These are phyloP conservation scores for Mucor plumbeus DNA, from an alignment of 371 early-diverging fungal species.

Conservation along the genomic window DNA sequence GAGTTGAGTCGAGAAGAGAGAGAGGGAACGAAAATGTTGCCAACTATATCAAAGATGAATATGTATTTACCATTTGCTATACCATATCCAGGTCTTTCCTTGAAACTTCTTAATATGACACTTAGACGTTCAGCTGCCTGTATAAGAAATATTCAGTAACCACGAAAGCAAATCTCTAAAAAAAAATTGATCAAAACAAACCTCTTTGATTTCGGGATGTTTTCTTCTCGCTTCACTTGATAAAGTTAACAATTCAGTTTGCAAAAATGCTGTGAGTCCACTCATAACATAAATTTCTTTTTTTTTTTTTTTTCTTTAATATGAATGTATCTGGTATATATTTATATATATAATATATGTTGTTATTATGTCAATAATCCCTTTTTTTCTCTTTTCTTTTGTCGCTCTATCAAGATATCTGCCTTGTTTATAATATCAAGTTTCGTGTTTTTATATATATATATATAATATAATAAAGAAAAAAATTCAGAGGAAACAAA, in stretches of 20 bases:
- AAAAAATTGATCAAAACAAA: too few relatives aligned
- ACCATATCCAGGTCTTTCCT: conserved; percentile 61
- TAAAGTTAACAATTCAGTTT: conserved; percentile 85
- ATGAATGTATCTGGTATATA: neutral
- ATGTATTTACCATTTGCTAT: conserved; percentile 56
- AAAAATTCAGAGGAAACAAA: neutral
- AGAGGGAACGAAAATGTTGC: too few relatives aligned
- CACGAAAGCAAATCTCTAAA: neutral
- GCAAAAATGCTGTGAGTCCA: conserved; percentile 72
- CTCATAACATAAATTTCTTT: conserved; percentile 41
- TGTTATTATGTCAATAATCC: neutral
- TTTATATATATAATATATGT: neutral
- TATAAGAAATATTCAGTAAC: neutral
- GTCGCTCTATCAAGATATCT: too few relatives aligned
- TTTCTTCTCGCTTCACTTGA: conserved; percentile 91
- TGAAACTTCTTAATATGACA: conserved; percentile 63
- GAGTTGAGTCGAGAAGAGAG: too few relatives aligned
- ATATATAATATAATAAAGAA: neutral
- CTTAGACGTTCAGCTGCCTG: conserved; percentile 68
- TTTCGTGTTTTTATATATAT: neutral
- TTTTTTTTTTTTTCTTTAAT: too few relatives aligned
- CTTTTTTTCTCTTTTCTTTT: too few relatives aligned
- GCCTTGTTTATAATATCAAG: neutral
- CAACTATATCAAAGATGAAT: too few relatives aligned
- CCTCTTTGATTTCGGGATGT: conserved; percentile 96